Conservation (phyloP, 805 yeast genomes). For the Wickerhamiella lipophila region DNA sequence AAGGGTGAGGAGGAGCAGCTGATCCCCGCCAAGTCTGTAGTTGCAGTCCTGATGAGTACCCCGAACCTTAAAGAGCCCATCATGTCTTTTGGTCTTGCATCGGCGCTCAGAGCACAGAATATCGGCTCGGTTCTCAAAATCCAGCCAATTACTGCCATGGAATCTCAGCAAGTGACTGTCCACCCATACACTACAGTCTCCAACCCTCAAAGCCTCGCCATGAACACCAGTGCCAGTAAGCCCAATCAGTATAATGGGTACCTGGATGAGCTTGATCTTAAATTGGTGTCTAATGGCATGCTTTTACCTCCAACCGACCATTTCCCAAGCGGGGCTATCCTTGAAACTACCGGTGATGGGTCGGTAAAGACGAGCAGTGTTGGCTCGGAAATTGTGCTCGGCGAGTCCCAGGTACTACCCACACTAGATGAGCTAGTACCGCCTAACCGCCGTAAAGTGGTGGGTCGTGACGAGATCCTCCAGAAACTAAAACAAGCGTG, state of each 20-base stretch:
- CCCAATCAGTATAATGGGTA: neutral
- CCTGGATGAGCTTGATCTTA: slow-evolving; percentile 13
- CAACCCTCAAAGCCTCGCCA: slow-evolving; percentile 7
- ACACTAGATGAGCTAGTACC: slow-evolving; percentile 4
- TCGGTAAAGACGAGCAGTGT: neutral
- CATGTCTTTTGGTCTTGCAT: slow-evolving; percentile 40
- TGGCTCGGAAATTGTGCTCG: slow-evolving; percentile 17
- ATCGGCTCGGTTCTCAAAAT: slow-evolving; percentile 46
- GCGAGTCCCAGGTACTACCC: slow-evolving; percentile 17
- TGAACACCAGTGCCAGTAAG: neutral
- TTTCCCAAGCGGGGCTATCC: slow-evolving; percentile 17
- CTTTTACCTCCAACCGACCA: slow-evolving; percentile 16
- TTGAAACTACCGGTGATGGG: slow-evolving; percentile 12
- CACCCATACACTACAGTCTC: slow-evolving; percentile 38
- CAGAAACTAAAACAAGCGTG: slow-evolving; percentile 32
- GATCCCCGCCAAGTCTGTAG: slow-evolving; percentile 30
- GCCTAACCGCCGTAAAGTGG: slow-evolving; percentile 26
- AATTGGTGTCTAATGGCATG: slow-evolving; percentile 15
- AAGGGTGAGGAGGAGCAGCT: slow-evolving; percentile 15
- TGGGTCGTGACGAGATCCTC: slow-evolving; percentile 45
- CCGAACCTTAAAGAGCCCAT: slow-evolving; percentile 32
- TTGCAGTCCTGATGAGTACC: slow-evolving; percentile 37
- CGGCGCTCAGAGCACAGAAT: slow-evolving; percentile 39
- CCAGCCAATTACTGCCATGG: slow-evolving; percentile 31
- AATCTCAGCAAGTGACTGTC: slow-evolving; percentile 31